A percentile compares a stretch with the other conserved stretches of the same genome.
Conservation (phyloP, 768 basidiomycete species). For the Strobilomyces confusus region DNA sequence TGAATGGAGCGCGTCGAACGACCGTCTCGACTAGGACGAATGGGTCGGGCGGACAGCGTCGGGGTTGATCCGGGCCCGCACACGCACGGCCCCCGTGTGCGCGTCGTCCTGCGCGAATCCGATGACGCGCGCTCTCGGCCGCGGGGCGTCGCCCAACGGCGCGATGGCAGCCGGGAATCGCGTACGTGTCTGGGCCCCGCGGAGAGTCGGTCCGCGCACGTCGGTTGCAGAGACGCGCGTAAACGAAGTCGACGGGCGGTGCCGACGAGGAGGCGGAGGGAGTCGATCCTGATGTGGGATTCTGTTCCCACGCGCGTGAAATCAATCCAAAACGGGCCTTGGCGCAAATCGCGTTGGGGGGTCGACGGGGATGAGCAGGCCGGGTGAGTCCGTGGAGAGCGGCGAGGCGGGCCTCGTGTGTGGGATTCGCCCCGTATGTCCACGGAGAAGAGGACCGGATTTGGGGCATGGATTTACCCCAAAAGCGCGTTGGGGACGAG, state of each 20-base stretch:
- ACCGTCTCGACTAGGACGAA: no score
- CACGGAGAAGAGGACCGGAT: constrained; percentile 23
- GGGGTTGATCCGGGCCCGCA: no score
- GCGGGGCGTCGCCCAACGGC: no score
- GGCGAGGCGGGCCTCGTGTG: constrained; percentile 12
- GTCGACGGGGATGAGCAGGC: background rate
- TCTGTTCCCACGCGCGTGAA: constrained; percentile 44
- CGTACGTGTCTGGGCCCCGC: no score
- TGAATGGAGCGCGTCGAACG: no score
- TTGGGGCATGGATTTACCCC: constrained; percentile 25
- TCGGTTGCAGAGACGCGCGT: no score
- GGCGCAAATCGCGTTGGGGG: constrained; percentile 24
- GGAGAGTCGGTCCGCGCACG: no score
- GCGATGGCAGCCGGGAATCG: no score
- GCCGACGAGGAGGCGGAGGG: constrained; percentile 18
- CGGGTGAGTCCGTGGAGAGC: constrained; percentile 19
- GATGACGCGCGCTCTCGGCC: no score
- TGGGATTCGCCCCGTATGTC: constrained; percentile 27
- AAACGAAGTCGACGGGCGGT: background rate
- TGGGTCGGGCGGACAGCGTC: no score
- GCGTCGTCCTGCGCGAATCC: no score
- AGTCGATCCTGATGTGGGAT: constrained; percentile 58
- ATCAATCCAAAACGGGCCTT: constrained; percentile 20
- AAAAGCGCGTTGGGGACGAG: constrained; percentile 23
- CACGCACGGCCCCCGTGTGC: no score